Evolutionary conservation across 2,329 filamentous ascomycete genomes (phyloP).

Genomic region (Trichophyton schoenleinii): DNA sequence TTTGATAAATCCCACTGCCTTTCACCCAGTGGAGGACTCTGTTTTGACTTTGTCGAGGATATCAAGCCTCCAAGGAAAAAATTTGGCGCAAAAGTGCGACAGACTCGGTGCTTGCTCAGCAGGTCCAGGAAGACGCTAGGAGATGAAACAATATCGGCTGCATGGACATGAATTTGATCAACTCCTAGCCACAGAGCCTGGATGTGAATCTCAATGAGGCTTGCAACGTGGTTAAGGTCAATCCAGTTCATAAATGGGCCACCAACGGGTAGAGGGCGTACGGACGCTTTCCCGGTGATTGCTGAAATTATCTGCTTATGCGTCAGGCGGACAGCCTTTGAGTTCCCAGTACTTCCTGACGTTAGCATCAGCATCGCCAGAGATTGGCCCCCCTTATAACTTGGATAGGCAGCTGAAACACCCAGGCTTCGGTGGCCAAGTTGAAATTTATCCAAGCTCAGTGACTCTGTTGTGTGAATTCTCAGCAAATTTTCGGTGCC

Average conservation of each 20-base stretch:
- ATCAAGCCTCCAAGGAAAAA: constrained; percentile 18
- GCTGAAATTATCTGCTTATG: constrained; percentile 35
- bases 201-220: constrained; percentile 41
- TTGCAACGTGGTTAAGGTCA: constrained; percentile 43
- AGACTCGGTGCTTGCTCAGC: constrained; percentile 30
- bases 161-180: constrained; percentile 16
- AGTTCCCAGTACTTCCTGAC: constrained; percentile 40
- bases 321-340: constrained; percentile 39
- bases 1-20: constrained; percentile 19
- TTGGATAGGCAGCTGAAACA: not conserved
- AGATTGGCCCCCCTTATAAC: not conserved
- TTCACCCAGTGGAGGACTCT: not conserved
- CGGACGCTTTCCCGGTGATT: constrained; percentile 28
- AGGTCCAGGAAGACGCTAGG: constrained; percentile 31
- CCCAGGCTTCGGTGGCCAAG: not conserved
- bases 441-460: not conserved
- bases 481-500: not conserved
- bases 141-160: constrained; percentile 17
- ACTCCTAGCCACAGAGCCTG: constrained; percentile 23
- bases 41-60: not conserved
- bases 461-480: not conserved
- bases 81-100: constrained; percentile 27
- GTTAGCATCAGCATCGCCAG: constrained; percentile 37
- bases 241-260: constrained; percentile 39
- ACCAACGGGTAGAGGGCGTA: constrained; percentile 18